Evolutionary conservation across 441 rosid species (phyloP).

Genomic region (Bocquillonia castaneifolia): DNA sequence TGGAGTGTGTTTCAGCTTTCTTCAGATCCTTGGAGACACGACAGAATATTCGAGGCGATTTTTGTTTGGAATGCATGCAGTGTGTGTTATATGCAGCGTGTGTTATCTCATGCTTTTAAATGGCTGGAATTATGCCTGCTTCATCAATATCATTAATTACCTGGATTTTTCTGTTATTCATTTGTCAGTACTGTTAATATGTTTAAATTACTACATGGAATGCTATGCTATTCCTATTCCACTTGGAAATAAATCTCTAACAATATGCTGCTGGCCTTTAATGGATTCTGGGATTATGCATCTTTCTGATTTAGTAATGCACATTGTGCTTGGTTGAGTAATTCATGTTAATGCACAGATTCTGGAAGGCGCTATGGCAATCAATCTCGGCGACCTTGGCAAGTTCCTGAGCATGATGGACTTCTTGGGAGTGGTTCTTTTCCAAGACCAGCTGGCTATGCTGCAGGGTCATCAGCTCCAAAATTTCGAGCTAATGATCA

Average conservation of each 20-base stretch:
- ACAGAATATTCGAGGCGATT: too few species aligned
- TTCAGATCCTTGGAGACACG: background rate
- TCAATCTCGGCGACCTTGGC: constrained; percentile 80
- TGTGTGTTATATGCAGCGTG: background rate
- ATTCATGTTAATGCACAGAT: constrained; percentile 35
- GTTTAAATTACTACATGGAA: background rate
- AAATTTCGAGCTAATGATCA: constrained; percentile 65
- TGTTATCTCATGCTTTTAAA: background rate
- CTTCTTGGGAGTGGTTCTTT: constrained; percentile 97
- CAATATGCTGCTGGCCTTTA: background rate
- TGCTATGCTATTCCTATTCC: background rate
- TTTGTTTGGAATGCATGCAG: background rate
- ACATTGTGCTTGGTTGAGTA: constrained; percentile 10
- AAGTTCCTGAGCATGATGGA: constrained; percentile 92
- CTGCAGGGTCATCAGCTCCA: constrained; percentile 54
- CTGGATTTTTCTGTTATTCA: background rate
- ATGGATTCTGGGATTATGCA: background rate
- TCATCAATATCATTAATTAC: background rate
- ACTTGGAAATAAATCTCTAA: background rate
- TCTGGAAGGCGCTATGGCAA: constrained; percentile 62
- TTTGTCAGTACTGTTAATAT: too few species aligned
- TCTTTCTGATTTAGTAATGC: background rate
- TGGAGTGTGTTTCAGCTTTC: background rate
- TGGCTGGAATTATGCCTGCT: background rate
- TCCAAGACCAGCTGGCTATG: constrained; percentile 70